Evolutionary conservation across 1,284 basidiomycete genomes (phyloP).

Genomic region (Porphyrellus sp.): DNA sequence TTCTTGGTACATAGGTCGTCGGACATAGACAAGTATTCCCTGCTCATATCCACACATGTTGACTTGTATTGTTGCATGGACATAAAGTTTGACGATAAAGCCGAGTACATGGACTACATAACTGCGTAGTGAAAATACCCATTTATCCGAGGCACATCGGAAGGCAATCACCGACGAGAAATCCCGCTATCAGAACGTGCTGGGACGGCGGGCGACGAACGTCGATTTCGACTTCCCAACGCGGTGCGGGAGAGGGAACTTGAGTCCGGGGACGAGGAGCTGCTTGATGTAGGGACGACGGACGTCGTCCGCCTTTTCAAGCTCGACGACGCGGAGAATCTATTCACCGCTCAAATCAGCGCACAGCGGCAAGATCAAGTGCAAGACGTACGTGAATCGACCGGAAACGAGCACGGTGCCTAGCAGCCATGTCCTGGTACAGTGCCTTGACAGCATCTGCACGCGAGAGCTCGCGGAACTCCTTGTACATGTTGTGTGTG

Average conservation of each 20-base stretch:
- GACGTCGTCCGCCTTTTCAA: constrained; percentile 89
- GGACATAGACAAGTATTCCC: too few relatives aligned
- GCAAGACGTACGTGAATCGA: constrained; percentile 80
- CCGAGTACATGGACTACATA: constrained; percentile 8
- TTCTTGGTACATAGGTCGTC: too few relatives aligned
- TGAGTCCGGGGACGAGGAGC: constrained; percentile 85
- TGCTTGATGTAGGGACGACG: constrained; percentile 98
- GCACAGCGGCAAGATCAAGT: neutral
- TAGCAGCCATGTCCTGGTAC: constrained; percentile 99
- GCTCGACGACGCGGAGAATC: constrained; percentile 92
- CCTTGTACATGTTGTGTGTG: constrained; percentile 98
- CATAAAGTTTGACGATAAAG: constrained; percentile 4
- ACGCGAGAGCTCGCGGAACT: constrained; percentile 95
- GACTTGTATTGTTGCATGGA: constrained; percentile 15
- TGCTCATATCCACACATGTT: neutral
- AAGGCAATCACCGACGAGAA: neutral
- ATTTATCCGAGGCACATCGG: neutral
- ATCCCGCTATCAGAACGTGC: constrained; percentile 52
- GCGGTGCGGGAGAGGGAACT: constrained; percentile 98
- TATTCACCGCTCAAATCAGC: constrained; percentile 32
- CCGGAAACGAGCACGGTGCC: constrained; percentile 98
- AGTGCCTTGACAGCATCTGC: constrained; percentile 94
- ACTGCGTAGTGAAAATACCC: neutral
- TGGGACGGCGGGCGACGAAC: constrained; percentile 70
- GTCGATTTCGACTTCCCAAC: constrained; percentile 67